Evolutionary conservation across 192 early-diverging fungal genomes (phyloP).

Genomic region (Linnemannia hyalina): DNA sequence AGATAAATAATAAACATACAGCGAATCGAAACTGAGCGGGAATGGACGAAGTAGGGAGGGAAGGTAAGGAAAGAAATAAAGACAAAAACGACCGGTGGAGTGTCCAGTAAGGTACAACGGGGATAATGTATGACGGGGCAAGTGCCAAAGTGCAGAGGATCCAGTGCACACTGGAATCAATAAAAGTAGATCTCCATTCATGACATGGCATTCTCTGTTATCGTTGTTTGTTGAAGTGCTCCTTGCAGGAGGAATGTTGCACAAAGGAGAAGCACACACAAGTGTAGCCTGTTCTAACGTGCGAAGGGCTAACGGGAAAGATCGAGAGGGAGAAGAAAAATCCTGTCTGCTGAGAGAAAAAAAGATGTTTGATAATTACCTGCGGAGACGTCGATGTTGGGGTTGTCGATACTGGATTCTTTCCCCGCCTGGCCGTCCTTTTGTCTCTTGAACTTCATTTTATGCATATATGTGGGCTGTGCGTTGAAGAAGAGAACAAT

Average conservation of each 20-base stretch:
- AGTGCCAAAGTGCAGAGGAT: neutral
- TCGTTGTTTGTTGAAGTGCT: neutral
- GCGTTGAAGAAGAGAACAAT: neutral
- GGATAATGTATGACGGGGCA: neutral
- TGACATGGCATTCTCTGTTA: neutral
- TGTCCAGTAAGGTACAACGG: neutral
- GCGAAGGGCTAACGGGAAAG: neutral
- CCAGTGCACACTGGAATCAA: constrained; percentile 1
- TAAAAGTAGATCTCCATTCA: neutral
- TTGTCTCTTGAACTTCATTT: constrained; percentile 42
- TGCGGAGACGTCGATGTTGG: constrained; percentile 9
- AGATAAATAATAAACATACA: neutral
- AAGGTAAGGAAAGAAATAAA: neutral
- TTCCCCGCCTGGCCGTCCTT: constrained; percentile 24
- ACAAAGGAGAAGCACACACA: neutral
- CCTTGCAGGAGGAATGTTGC: constrained; percentile 1
- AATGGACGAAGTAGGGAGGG: neutral
- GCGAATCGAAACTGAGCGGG: neutral
- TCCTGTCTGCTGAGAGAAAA: neutral
- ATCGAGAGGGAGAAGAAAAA: no score
- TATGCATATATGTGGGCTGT: neutral
- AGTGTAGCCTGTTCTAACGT: neutral
- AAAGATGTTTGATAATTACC: constrained; percentile 9
- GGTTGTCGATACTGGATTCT: constrained; percentile 21
- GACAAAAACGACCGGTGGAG: neutral